Percentiles rank a stretch among this genome's conserved stretches.
Evolutionary conservation across 1,284 basidiomycete species (phyloP).

Genomic region (Trichosporon asahii): DNA sequence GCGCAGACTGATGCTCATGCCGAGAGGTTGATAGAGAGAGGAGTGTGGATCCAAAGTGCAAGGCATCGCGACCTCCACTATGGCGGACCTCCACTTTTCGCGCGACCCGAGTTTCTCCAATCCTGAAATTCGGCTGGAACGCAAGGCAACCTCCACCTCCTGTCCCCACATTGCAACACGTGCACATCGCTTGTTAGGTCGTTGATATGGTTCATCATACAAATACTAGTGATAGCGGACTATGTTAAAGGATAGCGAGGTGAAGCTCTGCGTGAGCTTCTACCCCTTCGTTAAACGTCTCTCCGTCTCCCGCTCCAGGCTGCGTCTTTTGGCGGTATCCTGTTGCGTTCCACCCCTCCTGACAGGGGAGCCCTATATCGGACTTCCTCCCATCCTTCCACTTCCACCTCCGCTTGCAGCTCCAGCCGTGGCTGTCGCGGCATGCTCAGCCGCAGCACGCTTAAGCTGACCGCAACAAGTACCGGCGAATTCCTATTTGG

Average conservation of each 20-base stretch:
- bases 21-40: neutral
- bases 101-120: neutral
- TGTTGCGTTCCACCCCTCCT: neutral
- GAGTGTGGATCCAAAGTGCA: neutral
- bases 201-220: slow-evolving; percentile 9
- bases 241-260: neutral
- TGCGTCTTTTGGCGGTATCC: neutral
- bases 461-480: slow-evolving; percentile 8
- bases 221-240: slow-evolving; percentile 2
- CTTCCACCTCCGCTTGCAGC: neutral
- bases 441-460: slow-evolving; percentile 2
- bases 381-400: neutral
- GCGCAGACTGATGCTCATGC: slow-evolving; percentile 8
- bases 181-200: neutral
- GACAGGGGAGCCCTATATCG: neutral
- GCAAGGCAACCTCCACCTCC: neutral
- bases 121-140: neutral
- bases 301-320: neutral
- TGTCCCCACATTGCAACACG: neutral
- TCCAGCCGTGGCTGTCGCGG: neutral
- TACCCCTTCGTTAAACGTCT: neutral
- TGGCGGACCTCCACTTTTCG: neutral
- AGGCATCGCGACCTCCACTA: neutral
- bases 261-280: neutral
- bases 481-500: slow-evolving; percentile 10